Conservation (phyloP, 768 basidiomycete species). For the Termitomyces sp. region DNA sequence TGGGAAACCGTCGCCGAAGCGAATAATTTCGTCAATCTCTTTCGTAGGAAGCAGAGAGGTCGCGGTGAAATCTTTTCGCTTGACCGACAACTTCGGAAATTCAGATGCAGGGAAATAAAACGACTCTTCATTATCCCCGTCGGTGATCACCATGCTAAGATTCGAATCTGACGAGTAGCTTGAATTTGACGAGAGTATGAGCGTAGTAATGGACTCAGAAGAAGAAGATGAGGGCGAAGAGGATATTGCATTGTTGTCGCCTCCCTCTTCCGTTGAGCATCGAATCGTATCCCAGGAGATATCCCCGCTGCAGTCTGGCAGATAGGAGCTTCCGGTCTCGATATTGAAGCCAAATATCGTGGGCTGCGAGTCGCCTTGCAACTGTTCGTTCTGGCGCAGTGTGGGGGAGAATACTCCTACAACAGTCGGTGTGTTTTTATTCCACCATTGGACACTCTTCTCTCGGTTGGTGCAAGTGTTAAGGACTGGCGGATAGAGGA, state of each 20-base stretch:
- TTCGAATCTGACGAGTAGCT: not conserved
- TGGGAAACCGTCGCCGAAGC: not conserved
- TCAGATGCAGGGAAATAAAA: not conserved
- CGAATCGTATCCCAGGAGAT: slow-evolving; percentile 6
- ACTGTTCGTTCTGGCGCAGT: not conserved
- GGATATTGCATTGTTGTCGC: not conserved
- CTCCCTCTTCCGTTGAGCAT: slow-evolving; percentile 1
- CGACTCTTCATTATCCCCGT: not conserved
- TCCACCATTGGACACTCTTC: slow-evolving; percentile 6
- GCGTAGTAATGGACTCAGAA: not conserved
- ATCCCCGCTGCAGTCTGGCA: slow-evolving; percentile 3
- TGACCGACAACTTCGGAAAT: not conserved
- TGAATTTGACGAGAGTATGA: not conserved
- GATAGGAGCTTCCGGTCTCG: slow-evolving; percentile 6
- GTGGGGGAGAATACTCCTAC: not conserved
- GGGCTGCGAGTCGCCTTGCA: not conserved
- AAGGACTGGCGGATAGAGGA: not conserved
- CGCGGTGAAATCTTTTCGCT: not conserved
- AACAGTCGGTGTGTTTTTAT: not conserved
- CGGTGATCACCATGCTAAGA: not conserved
- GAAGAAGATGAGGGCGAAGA: not conserved
- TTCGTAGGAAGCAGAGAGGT: not conserved
- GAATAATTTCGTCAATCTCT: not conserved
- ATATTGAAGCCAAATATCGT: not conserved
- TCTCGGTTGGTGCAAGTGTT: not conserved